Percentiles rank a stretch among this genome's conserved stretches.
phyloP scores from a whole-genome alignment of 2,329 filamentous ascomycete genomes.

The Biscogniauxia mediterranea region DNA sequence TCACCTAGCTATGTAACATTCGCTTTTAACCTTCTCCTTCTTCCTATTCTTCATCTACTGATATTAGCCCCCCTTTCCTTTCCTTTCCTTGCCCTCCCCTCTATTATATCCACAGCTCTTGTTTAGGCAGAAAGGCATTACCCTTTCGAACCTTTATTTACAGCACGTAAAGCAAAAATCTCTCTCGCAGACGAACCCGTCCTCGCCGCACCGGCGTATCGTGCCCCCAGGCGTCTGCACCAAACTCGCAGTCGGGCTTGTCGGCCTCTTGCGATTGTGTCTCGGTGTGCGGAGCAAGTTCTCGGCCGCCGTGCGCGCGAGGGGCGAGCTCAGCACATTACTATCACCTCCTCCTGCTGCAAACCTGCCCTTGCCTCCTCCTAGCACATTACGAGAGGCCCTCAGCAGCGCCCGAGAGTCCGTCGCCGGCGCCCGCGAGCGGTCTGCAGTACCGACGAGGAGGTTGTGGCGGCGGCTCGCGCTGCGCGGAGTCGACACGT shows the following conservation, averaged over 20 bases:
- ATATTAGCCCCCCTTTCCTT: no score
- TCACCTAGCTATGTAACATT: no score
- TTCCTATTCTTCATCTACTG: no score
- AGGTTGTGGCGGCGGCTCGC: slow-evolving; percentile 9
- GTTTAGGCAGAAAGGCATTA: neutral
- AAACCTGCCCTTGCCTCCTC: no score
- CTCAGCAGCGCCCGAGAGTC: slow-evolving; percentile 18
- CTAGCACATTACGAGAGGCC: no score
- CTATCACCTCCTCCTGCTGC: no score
- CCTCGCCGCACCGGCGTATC: slow-evolving; percentile 51
- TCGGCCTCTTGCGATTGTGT: slow-evolving; percentile 7
- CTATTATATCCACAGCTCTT: neutral
- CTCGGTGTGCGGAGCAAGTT: slow-evolving; percentile 21
- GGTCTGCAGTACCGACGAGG: slow-evolving; percentile 4
- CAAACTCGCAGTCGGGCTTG: slow-evolving; percentile 23
- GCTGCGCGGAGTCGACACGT: slow-evolving; percentile 14
- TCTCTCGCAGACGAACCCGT: slow-evolving; percentile 54
- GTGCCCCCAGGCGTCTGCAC: slow-evolving; percentile 50
- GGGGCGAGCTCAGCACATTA: slow-evolving; percentile 27
- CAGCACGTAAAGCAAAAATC: slow-evolving; percentile 61
- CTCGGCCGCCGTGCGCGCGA: slow-evolving; percentile 23
- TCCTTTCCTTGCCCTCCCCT: no score
- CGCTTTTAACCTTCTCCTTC: no score
- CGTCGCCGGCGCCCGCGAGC: slow-evolving; percentile 16
- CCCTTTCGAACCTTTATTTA: slow-evolving; percentile 28